phyloP scores from a whole-genome alignment of 805 yeast genomes.

The Candida xiaguanensis region DNA sequence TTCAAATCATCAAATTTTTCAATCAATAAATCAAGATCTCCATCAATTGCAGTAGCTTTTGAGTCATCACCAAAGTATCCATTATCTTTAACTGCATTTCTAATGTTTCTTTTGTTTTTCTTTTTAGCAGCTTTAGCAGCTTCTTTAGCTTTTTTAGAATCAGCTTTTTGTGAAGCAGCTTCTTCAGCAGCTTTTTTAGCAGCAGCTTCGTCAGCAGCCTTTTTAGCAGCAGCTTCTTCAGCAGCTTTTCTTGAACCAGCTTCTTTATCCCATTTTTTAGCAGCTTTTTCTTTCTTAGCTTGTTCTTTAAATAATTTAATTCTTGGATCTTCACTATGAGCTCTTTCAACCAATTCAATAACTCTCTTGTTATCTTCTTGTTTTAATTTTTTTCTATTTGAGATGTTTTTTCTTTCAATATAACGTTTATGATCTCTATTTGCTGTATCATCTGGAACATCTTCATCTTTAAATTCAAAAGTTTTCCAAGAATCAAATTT shows the following conservation, averaged over 20 bases:
- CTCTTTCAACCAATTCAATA: constrained; percentile 82
- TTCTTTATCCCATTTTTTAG: constrained; percentile 95
- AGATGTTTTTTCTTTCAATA: constrained; percentile 94
- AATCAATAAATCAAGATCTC: constrained; percentile 74
- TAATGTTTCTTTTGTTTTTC: constrained; percentile 90
- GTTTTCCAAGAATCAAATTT: constrained; percentile 98
- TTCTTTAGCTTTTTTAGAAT: constrained; percentile 81
- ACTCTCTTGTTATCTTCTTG: constrained; percentile 93
- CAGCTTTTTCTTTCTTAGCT: constrained; percentile 92
- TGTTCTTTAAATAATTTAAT: constrained; percentile 88
- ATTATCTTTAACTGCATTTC: constrained; percentile 78
- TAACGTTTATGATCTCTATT: constrained; percentile 99
- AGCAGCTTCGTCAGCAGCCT: constrained; percentile 83
- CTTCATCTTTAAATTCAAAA: constrained; percentile 97
- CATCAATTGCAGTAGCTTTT: constrained; percentile 64
- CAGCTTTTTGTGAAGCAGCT: constrained; percentile 55
- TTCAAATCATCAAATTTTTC: constrained; percentile 78
- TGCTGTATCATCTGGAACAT: constrained; percentile 97
- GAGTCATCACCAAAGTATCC: constrained; percentile 80
- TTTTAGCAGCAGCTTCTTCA: constrained; percentile 80
- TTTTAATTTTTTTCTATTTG: constrained; percentile 95
- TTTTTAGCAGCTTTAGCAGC: constrained; percentile 96
- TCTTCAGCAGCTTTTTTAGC: constrained; percentile 74
- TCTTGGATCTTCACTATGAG: constrained; percentile 89
- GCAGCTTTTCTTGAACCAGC: constrained; percentile 97